Conservation (phyloP, 2,329 filamentous ascomycete genomes). For the Penicillium vulpinum region DNA sequence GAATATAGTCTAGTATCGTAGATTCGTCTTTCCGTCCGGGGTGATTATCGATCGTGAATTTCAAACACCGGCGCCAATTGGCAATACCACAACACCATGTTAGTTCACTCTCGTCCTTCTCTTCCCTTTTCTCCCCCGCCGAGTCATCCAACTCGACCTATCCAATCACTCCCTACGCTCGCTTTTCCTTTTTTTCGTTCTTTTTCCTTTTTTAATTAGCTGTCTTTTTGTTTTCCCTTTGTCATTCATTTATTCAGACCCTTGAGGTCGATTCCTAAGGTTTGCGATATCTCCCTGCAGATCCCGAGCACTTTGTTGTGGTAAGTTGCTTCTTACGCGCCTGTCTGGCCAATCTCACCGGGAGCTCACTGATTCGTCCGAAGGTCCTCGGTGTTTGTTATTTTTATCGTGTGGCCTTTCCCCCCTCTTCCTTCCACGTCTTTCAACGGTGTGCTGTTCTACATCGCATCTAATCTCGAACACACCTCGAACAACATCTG, state of each 20-base stretch:
- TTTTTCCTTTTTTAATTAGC: constrained; percentile 9
- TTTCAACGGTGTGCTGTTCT: constrained; percentile 14
- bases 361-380: constrained; percentile 17
- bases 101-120: constrained; percentile 12
- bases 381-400: constrained; percentile 18
- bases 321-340: constrained; percentile 16
- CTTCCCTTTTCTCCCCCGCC: constrained; percentile 36
- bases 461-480: constrained; percentile 8
- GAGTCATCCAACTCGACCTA: constrained; percentile 32
- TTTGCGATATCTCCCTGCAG: constrained; percentile 5
- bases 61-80: constrained; percentile 23
- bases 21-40: background rate
- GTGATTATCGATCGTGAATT: constrained; percentile 8
- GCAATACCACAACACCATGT: constrained; percentile 15
- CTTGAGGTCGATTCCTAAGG: background rate
- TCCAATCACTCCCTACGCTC: constrained; percentile 26
- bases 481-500: constrained; percentile 16
- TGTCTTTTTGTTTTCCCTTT: constrained; percentile 6
- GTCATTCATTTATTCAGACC: constrained; percentile 11
- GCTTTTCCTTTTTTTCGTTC: constrained; percentile 13
- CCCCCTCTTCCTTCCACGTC: constrained; percentile 12
- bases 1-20: background rate
- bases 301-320: constrained; percentile 15
- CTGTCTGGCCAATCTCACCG: constrained; percentile 16
- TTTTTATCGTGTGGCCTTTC: constrained; percentile 8